Evolutionary conservation across 345 rosid genomes (phyloP).

Genomic region (Microthlaspi erraticum): DNA sequence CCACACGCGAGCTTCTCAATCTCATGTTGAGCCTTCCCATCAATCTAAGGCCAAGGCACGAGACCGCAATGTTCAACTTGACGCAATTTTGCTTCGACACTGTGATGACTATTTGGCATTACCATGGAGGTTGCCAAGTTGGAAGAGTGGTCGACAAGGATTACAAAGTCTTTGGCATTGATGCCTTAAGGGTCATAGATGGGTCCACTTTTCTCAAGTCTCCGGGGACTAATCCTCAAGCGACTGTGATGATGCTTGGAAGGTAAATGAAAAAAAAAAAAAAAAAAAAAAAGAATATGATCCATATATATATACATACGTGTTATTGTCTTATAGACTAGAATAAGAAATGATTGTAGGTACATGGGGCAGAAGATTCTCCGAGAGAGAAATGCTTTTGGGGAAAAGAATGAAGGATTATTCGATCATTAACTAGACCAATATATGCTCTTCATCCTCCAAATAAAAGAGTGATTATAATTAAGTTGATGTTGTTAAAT

Average conservation of each 20-base stretch:
- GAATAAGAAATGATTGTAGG: slow-evolving; percentile 24
- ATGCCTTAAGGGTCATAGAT: slow-evolving; percentile 60
- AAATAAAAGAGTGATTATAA: background rate
- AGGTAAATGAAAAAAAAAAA: slow-evolving; percentile 47
- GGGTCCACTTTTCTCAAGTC: slow-evolving; percentile 59
- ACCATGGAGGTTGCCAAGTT: slow-evolving; percentile 75
- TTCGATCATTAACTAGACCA: background rate
- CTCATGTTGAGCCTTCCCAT: slow-evolving; percentile 50
- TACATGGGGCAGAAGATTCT: slow-evolving; percentile 57
- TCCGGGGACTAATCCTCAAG: slow-evolving; percentile 79
- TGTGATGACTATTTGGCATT: slow-evolving; percentile 74
- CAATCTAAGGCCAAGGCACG: slow-evolving; percentile 64
- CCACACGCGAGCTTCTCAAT: slow-evolving; percentile 46
- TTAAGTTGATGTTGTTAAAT: background rate
- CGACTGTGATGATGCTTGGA: slow-evolving; percentile 81
- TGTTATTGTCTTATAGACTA: background rate
- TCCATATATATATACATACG: background rate
- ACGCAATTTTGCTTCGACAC: slow-evolving; percentile 66
- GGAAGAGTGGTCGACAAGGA: slow-evolving; percentile 60
- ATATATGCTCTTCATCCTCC: slow-evolving; percentile 1
- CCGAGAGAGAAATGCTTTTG: slow-evolving; percentile 32
- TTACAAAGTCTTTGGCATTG: slow-evolving; percentile 60
- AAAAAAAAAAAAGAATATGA: background rate
- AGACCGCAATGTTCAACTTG: slow-evolving; percentile 42
- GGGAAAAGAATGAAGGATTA: background rate